Evolutionary conservation across 75 land plant genomes (phyloP), one percentile per base, ranked within the genome.

Genomic region (Cryptomeria japonica): DNA sequence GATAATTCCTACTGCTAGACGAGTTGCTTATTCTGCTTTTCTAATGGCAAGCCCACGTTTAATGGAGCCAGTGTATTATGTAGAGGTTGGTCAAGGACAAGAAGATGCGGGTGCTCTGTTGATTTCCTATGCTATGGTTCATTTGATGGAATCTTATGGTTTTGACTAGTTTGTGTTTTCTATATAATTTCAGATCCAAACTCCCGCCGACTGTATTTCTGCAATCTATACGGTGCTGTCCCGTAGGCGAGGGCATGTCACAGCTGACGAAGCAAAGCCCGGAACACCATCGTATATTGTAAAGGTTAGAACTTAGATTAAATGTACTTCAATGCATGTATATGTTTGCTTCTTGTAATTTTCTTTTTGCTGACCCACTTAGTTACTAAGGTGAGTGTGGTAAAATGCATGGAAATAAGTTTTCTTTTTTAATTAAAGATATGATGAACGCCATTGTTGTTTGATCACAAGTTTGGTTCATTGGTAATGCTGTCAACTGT

Each of bases 61-160:
- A 51, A 98, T 98, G 99, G 99, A 98, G 90, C 99, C 99, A 42
- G 95, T 98, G 42, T 98, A 98, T 87, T 98, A 93, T 92, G 99
- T 98, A 11, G 99, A 98, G 96, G 99, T 97, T 87, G n/a, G 46
- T 76, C 36, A 37, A 32, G 75, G 28, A 34, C 55, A 49, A 31
- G 41, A 85, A 49, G 22, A 49, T 80, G 31, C 15, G 1, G 19
- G 25, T 28, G n/a, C 10, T 42, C 4, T 28, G 46, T 46, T 13
- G 9, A 44, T 41, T 75, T 75, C 10, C 37, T 75, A 75, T 2
- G 16, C 37, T 75, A 34, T 73, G 77, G 34, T 12, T 75, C 13
- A 32, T 34, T 32, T 75, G 25, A n/a, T 31, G 18, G 44, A 16
- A 42, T 38, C 53, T 34, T 25, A n/a, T 41, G 53, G 46, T 83